Evolutionary conservation across 345 rosid species (phyloP), one percentile per base, ranked within the genome.

Genomic region (Corchorus olitorius): DNA sequence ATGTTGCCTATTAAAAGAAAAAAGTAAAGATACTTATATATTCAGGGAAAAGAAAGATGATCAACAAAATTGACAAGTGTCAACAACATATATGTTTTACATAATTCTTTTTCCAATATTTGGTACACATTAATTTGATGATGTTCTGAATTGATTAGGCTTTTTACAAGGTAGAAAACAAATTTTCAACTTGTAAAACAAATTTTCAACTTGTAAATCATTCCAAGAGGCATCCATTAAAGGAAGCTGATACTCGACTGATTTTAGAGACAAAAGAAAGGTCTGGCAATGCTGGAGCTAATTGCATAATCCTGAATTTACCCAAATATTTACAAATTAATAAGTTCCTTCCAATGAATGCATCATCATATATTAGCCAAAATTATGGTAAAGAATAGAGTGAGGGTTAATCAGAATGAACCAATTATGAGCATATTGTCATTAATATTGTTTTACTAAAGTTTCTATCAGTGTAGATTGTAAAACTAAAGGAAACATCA

Each of bases 211-310:
- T 7, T 58, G 73, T 33, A 46, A 10, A 22, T 61, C 70, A 52
- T 72, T 72, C 87, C 87, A 82, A n/a, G 80, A 82, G 35, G 76
- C 74, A n/a, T 82, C 83, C 65, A 64, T 63, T 12, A 67, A 33
- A 67, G 87, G 85, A 55, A 80, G 85, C 63, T 80, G 80, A 78
- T 77, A 84, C 14, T 81, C 87, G 56, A 82, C 87, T 6, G 87
- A 85, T n/a, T 82, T 80, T 16, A 84, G 60, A 1, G 87, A 80
- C 80, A 84, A 50, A 2, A 50, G 80, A 50, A 84, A 84, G n/a
- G 49, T 84, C 87, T 1, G 87, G 87, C 78, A 84, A 60, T 3
- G 60, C 73, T 19, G 85, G 85, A 69, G 84, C 85, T 49, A 65
- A 50, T 37, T 71, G 77, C 75, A 76, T 64, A 54, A 81, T 81